Evolutionary conservation across 805 yeast species (phyloP).

Genomic region (Pichia nakasei): DNA sequence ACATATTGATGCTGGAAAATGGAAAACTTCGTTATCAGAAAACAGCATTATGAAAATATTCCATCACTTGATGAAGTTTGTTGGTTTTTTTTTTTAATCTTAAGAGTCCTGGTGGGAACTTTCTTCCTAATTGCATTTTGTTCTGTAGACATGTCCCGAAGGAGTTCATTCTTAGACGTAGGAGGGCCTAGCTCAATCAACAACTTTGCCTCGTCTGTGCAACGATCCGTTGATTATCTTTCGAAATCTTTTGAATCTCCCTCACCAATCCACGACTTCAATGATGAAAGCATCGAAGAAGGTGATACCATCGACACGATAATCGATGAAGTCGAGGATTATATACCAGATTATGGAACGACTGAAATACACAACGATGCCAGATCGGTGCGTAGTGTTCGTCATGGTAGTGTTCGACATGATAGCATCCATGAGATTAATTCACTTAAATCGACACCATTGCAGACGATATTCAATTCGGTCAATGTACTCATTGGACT

Average conservation of each 20-base stretch:
- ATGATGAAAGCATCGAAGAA: neutral
- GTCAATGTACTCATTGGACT: slow-evolving; percentile 71
- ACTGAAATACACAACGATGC: too few relatives aligned
- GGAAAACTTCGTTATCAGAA: too few relatives aligned
- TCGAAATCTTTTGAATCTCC: slow-evolving; percentile 17
- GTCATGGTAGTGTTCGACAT: neutral
- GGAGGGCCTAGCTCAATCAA: slow-evolving; percentile 31
- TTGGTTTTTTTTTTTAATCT: slow-evolving; percentile 17
- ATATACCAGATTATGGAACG: neutral
- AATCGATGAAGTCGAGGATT: neutral
- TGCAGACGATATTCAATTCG: slow-evolving; percentile 72
- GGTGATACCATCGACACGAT: neutral
- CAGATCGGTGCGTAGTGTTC: neutral
- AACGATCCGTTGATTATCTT: slow-evolving; percentile 24
- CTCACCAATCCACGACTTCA: neutral
- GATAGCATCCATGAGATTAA: slow-evolving; percentile 1
- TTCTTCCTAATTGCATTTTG: slow-evolving; percentile 9
- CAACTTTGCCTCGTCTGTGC: slow-evolving; percentile 29
- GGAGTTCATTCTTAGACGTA: slow-evolving; percentile 22
- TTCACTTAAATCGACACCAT: slow-evolving; percentile 46
- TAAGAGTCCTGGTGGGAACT: neutral
- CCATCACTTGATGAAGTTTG: too few relatives aligned
- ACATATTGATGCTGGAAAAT: too few relatives aligned
- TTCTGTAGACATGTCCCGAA: neutral
- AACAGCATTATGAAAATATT: too few relatives aligned